Base-by-base conservation (phyloP, 2,329 filamentous ascomycete genomes). In the Fusarium beomiforme region DNA sequence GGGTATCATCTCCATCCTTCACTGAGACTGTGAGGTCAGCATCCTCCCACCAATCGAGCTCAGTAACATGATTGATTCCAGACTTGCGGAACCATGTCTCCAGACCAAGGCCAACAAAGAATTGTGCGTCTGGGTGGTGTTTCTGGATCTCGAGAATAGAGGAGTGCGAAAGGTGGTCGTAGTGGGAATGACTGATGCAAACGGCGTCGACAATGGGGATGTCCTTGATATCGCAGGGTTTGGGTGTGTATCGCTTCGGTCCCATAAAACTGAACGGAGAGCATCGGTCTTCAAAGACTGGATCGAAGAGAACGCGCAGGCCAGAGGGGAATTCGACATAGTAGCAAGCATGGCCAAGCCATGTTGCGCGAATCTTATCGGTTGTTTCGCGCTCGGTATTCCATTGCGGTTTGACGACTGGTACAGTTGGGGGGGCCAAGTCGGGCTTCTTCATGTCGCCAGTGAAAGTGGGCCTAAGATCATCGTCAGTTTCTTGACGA, bases 21-120 rank as follows among this genome's bases (percentile, higher is more conserved):
- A 76, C 70, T 36, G 74, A 69, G 29, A 97, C 81, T 0, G 84
- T 89, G n/a, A 97, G 80, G 50, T 95, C 90, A 9, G 90, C 87
- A 70, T 93, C 91, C 74, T 97, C 91, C 95, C 95, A 98, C 95
- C 95, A 98, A 81, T 98, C 95, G 76, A 98, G 81, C 82, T 98
- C 95, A 0, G 93, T 97, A 44, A 95, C 91, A 64, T 94, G 93
- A 3, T 87, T 71, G 58, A 97, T 88, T 2, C 93, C 93, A 29
- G 85, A 86, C 6, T 85, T 83, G 49, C 85, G 84, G 80, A 98
- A 97, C 95, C 95, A 98, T 50, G 87, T 84, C 80, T 92, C 93
- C 62, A 97, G 89, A 4, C 94, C 94, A 7, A 97, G 81, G 0
- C 94, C 93, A 24, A 94, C 94, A 70, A 97, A 96, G 83, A 96